phyloP scores from a whole-genome alignment of 768 basidiomycete genomes.

The Sporobolomyces pararoseus region DNA sequence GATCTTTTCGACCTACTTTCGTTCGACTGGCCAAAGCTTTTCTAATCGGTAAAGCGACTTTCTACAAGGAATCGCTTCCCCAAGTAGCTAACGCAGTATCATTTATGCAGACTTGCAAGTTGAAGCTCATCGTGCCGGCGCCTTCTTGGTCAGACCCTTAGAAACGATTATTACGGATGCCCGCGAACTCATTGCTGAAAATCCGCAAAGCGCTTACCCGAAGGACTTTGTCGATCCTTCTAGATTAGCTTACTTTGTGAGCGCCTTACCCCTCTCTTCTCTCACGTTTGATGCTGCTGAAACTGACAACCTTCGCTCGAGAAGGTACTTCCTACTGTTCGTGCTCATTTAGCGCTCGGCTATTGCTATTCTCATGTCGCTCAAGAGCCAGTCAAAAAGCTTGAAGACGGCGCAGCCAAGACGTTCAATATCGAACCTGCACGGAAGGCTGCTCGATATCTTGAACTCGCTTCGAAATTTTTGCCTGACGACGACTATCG shows the following conservation, averaged over 20 bases:
- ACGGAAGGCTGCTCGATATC: neutral
- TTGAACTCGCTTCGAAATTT: neutral
- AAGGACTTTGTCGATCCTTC: no score
- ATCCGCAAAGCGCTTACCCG: no score
- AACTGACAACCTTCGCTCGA: neutral
- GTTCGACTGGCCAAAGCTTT: neutral
- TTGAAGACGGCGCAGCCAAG: neutral
- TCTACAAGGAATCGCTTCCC: no score
- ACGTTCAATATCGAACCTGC: neutral
- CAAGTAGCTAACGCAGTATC: no score
- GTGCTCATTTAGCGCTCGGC: neutral
- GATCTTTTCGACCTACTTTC: neutral
- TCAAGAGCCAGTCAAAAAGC: neutral
- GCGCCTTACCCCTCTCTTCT: neutral
- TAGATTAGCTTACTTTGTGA: no score
- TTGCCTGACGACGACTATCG: neutral
- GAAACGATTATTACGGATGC: no score
- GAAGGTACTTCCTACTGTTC: slow-evolving; percentile 1
- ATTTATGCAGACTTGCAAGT: no score
- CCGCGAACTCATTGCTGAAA: no score
- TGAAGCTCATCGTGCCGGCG: no score
- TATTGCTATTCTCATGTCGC: neutral
- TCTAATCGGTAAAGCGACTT: neutral
- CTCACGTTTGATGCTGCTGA: neutral
- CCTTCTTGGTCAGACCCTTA: no score